These are phyloP conservation scores for Hypoxylon sp. DNA, from an alignment of 2,329 filamentous ascomycete species.

Conservation along the genomic window DNA sequence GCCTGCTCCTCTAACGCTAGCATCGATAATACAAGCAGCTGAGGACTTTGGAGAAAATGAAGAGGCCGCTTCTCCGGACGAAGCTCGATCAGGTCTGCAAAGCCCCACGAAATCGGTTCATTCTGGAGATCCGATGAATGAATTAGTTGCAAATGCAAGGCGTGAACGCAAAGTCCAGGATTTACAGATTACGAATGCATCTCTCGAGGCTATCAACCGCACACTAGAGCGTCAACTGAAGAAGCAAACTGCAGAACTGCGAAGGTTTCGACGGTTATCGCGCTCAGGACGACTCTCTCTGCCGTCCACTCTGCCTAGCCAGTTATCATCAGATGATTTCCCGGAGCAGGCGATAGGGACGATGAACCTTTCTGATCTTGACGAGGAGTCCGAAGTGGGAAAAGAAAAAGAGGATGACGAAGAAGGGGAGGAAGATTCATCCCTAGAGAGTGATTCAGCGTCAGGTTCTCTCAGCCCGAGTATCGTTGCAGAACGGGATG, in stretches of 20 bases:
- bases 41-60: conserved; percentile 64
- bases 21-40: conserved; percentile 69
- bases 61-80: conserved; percentile 49
- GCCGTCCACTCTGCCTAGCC: conserved; percentile 62
- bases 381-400: conserved; percentile 59
- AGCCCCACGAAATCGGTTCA: conserved; percentile 72
- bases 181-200: conserved; percentile 96
- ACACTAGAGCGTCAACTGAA: conserved; percentile 91
- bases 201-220: conserved; percentile 93
- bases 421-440: conserved; percentile 67
- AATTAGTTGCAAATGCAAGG: conserved; percentile 88
- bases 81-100: conserved; percentile 58
- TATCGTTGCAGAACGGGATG: conserved; percentile 59
- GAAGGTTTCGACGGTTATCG: conserved; percentile 87
- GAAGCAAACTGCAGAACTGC: conserved; percentile 90
- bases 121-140: conserved; percentile 74
- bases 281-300: conserved; percentile 82
- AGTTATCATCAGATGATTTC: conserved; percentile 61
- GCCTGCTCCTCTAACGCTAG: conserved; percentile 64
- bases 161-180: conserved; percentile 96
- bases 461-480: conserved; percentile 60
- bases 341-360: conserved; percentile 61
- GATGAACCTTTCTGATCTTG: conserved; percentile 65
- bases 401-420: conserved; percentile 58
- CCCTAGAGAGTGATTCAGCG: conserved; percentile 59